Conservation (phyloP, 257 asterid species). For the Scutellaria galericulata region DNA sequence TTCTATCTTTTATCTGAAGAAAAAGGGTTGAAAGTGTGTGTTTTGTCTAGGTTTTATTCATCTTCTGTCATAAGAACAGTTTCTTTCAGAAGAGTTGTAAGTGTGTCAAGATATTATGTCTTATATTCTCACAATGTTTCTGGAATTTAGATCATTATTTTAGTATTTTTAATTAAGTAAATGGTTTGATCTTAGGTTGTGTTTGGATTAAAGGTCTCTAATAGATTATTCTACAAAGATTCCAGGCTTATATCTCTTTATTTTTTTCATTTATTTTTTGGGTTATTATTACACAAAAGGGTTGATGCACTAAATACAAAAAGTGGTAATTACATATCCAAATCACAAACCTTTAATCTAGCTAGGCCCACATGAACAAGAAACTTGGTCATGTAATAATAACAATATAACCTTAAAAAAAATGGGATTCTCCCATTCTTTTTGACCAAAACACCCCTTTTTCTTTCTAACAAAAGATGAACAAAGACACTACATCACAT, state of each 20-base stretch:
- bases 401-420: constrained; percentile 9
- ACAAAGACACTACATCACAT: constrained; percentile 52
- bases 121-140: neutral
- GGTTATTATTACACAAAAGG: too few relatives aligned
- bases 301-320: constrained; percentile 12
- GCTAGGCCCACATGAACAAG: constrained; percentile 27
- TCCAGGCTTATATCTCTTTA: too few relatives aligned
- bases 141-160: neutral
- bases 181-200: too few relatives aligned
- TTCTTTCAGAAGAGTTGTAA: neutral
- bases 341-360: constrained; percentile 35
- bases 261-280: too few relatives aligned
- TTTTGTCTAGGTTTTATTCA: neutral
- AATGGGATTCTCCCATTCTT: constrained; percentile 41
- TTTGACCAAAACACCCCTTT: constrained; percentile 61
- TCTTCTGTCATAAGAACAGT: constrained; percentile 23
- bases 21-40: constrained; percentile 24
- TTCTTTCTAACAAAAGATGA: constrained; percentile 40
- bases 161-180: too few relatives aligned
- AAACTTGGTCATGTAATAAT: neutral
- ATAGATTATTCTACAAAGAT: too few relatives aligned
- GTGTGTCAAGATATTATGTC: neutral
- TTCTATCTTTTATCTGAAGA: constrained; percentile 22
- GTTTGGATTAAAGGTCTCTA: too few relatives aligned
- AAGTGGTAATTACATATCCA: constrained; percentile 31